Base-by-base conservation (phyloP, 139 green algal genomes). In the Coelastrella sp. region DNA sequence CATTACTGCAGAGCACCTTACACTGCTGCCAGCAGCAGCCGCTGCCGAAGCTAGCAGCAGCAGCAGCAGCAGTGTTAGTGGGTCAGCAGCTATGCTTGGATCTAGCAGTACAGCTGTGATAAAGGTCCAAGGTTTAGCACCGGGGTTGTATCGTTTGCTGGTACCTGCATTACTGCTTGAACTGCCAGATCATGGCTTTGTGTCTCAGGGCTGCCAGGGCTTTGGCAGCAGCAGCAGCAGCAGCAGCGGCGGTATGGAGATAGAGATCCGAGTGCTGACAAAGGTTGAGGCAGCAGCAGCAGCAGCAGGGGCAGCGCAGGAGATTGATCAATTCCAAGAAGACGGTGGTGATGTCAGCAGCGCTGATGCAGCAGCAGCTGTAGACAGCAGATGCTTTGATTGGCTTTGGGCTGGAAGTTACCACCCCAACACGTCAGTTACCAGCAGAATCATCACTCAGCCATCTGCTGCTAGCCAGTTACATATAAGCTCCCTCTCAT, bases 141-240 rank as follows among this genome's bases (percentile, higher is more conserved):
- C 83, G 32, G 83, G 83, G 14, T 20, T 88, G 68, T 88, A 88
- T 65, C 66, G 19, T 8, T 65, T 88, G 13, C 32, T 88, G 10
- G 54, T 88, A 19, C 83, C 83, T 80, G 83, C 47, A 5, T 23
- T 88, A 32, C 83, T 88, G 65, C 83, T 88, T 3, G 4, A 59
- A 13, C 83, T 13, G 32, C 83, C 68, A 79, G 66, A 54, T 3
- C 8, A 58, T 0, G 82, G 17, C 32, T 87, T 7, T 22, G 65
- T 87, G 17, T 23, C 23, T 19, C 23, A n/a, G 64, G 56, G 65
- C 14, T 77, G 23, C 23, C 78, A 66, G 56, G 54, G 2, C 11
- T 11, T 14, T 77, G 71, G 22, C 32, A 47, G 32, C 32, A 47
- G 32, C 32, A 47, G 32, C 82, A 87, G 64, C 82, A 78, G 82